Conservation (phyloP, 2,329 filamentous ascomycete species). For the Fusarium dimerum region DNA sequence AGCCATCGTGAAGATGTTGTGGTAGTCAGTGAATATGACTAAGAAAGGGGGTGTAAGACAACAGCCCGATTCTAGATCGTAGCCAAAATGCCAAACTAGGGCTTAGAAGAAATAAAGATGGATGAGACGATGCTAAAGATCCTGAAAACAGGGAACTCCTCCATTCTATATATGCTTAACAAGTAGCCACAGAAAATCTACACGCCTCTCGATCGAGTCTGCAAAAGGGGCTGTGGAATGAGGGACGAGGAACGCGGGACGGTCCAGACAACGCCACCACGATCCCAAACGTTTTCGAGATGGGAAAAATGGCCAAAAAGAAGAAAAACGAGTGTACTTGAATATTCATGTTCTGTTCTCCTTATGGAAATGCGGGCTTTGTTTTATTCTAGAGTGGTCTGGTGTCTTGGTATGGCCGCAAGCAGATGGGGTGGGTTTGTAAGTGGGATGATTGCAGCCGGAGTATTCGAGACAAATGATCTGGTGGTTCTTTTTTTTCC, state of each 20-base stretch:
- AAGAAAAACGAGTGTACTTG: too few species aligned
- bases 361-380: too few species aligned
- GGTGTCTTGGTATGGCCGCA: too few species aligned
- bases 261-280: slow-evolving; percentile 15
- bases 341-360: too few species aligned
- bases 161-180: slow-evolving; percentile 3
- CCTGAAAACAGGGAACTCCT: background rate
- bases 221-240: slow-evolving; percentile 12
- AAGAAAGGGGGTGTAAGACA: background rate
- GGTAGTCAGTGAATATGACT: background rate
- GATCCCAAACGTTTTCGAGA: slow-evolving; percentile 1
- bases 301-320: too few species aligned
- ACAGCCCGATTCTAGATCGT: background rate
- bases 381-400: too few species aligned
- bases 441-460: too few species aligned
- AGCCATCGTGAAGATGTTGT: slow-evolving; percentile 6
- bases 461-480: too few species aligned
- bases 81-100: slow-evolving; percentile 5
- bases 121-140: background rate
- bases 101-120: slow-evolving; percentile 1
- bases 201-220: background rate
- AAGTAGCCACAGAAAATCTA: too few species aligned
- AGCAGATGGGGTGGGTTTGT: too few species aligned
- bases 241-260: background rate
- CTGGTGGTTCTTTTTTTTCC: too few species aligned